Base-by-base conservation (phyloP, 2,329 filamentous ascomycete genomes). In the Colletotrichum tropicicola region DNA sequence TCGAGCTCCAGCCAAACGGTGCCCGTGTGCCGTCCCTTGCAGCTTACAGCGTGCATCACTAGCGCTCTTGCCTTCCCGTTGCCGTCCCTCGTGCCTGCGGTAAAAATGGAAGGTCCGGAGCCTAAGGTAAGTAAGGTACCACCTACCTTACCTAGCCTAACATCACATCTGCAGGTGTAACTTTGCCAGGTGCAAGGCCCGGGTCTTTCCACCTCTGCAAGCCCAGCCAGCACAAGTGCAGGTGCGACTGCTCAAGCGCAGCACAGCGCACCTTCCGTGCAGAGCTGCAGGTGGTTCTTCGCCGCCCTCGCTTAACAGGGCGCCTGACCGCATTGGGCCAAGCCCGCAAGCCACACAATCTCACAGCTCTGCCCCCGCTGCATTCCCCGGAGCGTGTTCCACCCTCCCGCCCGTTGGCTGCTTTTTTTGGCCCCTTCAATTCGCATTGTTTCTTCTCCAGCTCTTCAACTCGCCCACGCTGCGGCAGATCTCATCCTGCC, bases 361-460 rank as follows among this genome's bases (percentile, higher is more conserved):
- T 59, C 55, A n/a, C n/a, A n/a, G n/a, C n/a, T n/a, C n/a, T n/a
- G 41, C 21, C 56, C 61, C 56, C 41, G 47, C 41, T 48, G n/a
- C 47, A 17, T 43, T 60, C 56, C 39, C 37, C 39, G 28, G 27
- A 37, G 28, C 43, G 43, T 30, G n/a, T 41, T 56, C 52, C 53
- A 28, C 37, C 28, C 53, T 52, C 37, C 48, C 30, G 43, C 25
- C 44, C 43, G n/a, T 35, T 35, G 47, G 44, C 47, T 52, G 23
- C 52, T 57, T 45, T 63, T 58, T 44, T 58, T 32, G 21, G 54
- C 27, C 45, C 45, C 54, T 63, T 39, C 37, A 49, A 47, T 55
- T 10, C 19, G 56, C 12, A 27, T 64, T 54, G 32, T 45, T 65
- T 65, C 48, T 65, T 65, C 35, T 65, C 35, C 48, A 49, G 48